These are phyloP conservation scores for Wickerhamiella vanderwaltii DNA, from an alignment of 805 yeast genomes.

Conservation along the genomic window DNA sequence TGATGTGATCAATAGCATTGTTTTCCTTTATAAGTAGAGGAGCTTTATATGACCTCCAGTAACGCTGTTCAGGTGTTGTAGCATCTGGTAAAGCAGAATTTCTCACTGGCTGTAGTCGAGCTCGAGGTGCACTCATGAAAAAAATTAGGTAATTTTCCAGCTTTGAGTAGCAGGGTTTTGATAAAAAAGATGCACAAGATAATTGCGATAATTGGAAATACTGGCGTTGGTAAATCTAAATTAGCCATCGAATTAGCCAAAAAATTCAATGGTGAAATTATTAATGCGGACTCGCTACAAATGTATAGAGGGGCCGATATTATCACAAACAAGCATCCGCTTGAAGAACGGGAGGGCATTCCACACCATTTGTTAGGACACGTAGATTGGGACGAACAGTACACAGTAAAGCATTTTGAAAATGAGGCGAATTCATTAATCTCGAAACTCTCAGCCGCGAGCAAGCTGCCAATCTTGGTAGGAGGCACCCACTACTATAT, in stretches of 20 bases:
- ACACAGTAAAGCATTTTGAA: slow-evolving; percentile 67
- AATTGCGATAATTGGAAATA: slow-evolving; percentile 74
- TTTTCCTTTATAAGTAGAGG: slow-evolving; percentile 90
- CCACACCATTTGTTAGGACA: slow-evolving; percentile 85
- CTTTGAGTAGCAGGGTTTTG: not conserved
- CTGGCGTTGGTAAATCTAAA: slow-evolving; percentile 94
- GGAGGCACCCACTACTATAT: slow-evolving; percentile 96
- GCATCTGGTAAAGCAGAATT: slow-evolving; percentile 20
- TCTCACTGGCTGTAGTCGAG: slow-evolving; percentile 17
- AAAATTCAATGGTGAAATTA: slow-evolving; percentile 69
- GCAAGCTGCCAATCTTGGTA: slow-evolving; percentile 73
- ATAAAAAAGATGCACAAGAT: slow-evolving; percentile 28
- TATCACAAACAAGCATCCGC: slow-evolving; percentile 88
- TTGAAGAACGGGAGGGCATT: slow-evolving; percentile 58
- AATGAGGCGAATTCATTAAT: slow-evolving; percentile 50
- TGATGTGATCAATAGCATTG: slow-evolving; percentile 77
- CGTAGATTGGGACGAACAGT: slow-evolving; percentile 67
- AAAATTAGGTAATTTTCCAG: slow-evolving; percentile 3
- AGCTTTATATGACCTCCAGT: slow-evolving; percentile 77
- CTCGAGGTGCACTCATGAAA: slow-evolving; percentile 21
- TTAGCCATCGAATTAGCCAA: slow-evolving; percentile 69
- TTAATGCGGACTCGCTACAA: slow-evolving; percentile 97
- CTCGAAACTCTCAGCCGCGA: slow-evolving; percentile 48
- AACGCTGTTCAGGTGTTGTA: slow-evolving; percentile 55
- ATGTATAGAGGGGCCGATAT: slow-evolving; percentile 62